Conservation (phyloP, 805 yeast genomes). For the Barnettozyma populi region DNA sequence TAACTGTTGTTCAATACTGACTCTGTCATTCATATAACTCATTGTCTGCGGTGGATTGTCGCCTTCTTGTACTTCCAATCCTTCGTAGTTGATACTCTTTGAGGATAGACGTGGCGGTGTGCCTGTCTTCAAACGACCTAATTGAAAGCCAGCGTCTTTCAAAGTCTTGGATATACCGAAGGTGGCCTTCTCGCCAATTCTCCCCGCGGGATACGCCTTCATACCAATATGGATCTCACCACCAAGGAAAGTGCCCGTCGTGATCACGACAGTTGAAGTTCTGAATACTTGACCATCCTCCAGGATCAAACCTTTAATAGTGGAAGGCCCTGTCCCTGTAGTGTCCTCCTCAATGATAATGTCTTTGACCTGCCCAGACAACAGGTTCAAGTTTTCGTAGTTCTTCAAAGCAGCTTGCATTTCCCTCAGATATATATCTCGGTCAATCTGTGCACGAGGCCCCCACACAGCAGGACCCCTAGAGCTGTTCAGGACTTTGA, state of each 20-base stretch:
- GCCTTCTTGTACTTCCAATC: slow-evolving; percentile 67
- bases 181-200: slow-evolving; percentile 90
- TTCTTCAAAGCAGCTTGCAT: slow-evolving; percentile 65
- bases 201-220: slow-evolving; percentile 76
- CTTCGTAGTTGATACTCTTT: slow-evolving; percentile 60
- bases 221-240: slow-evolving; percentile 94
- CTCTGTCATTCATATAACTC: slow-evolving; percentile 74
- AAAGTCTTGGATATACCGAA: slow-evolving; percentile 83
- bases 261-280: slow-evolving; percentile 70
- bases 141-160: slow-evolving; percentile 64
- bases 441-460: slow-evolving; percentile 93
- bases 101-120: slow-evolving; percentile 89
- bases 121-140: slow-evolving; percentile 93
- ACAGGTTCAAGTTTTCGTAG: slow-evolving; percentile 48
- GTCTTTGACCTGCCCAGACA: slow-evolving; percentile 81
- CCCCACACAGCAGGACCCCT: slow-evolving; percentile 99
- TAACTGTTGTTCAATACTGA: slow-evolving; percentile 55
- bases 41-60: slow-evolving; percentile 85
- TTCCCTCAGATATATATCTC: slow-evolving; percentile 67
- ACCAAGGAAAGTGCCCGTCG: slow-evolving; percentile 93
- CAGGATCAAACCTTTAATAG: slow-evolving; percentile 67
- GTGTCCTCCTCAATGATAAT: slow-evolving; percentile 50
- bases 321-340: slow-evolving; percentile 14
- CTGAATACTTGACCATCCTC: slow-evolving; percentile 58
- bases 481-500: slow-evolving; percentile 76